Evolutionary conservation across 768 basidiomycete genomes (phyloP), one percentile per base, ranked within the genome.

Genomic region (Ephemerocybe angulata): DNA sequence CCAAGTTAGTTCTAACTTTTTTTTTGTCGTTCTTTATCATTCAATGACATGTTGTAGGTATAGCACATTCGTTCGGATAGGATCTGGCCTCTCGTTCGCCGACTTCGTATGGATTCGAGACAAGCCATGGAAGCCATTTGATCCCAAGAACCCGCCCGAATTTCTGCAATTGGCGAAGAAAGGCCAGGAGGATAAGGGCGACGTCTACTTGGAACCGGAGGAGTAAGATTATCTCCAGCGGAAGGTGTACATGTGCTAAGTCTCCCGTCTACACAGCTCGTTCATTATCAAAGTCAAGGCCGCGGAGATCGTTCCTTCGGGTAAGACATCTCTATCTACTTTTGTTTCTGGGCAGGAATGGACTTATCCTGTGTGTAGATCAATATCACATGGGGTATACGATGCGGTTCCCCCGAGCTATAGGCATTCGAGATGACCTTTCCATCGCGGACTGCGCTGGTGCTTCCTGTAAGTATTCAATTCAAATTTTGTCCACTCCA

Each of bases 221-320:
- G 87, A 97, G 95, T 96, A 62, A 56, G 82, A 65, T 30, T 13
- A 35, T 47, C 21, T 52, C 30, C 11, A 11, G 12, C 49, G 4
- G 25, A 30, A 11, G 2, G 21, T 50, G 17, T 21, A 10, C 17
- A 6, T 38, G n/a, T 5, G 3, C 12, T 17, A 38, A 40, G 22
- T 56, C 50, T 15, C 41, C 24, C 29, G 52, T 49, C 24, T 33
- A n/a, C 44, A 13, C 56, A 97, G 95, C 61, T 97, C 96, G 0
- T 98, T 99, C 68, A 88, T 98, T 31, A 56, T 98, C 60, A 89
- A 89, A 62, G 83, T 98, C 53, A 98, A 98, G 70, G 96, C 92
- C 0, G 90, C 95, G 0, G 94, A 98, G 66, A 91, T 98, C 50
- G 85, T 85, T 2, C 72, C 78, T 10, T 80, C 90, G 41, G 88